A percentile compares a stretch with the other conserved stretches of the same genome.
phyloP scores from a whole-genome alignment of 2,329 filamentous ascomycete genomes.

The Fusarium goolgardi region DNA sequence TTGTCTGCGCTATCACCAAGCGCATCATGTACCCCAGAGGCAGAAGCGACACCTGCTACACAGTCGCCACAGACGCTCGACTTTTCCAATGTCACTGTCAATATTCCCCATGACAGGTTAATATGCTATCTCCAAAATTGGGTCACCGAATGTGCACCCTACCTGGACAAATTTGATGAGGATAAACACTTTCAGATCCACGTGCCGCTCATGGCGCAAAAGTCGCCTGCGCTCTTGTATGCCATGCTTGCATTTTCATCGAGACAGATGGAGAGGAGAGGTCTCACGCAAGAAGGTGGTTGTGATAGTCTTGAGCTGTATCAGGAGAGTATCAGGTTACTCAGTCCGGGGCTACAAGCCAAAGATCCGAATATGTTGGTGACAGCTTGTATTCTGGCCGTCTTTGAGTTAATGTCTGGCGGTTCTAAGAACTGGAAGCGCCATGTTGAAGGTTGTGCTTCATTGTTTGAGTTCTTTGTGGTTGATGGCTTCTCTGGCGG shows the following conservation, averaged over 20 bases:
- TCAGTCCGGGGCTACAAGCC: conserved; percentile 57
- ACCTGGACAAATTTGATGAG: conserved; percentile 67
- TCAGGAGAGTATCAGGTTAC: conserved; percentile 61
- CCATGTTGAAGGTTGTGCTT: conserved; percentile 67
- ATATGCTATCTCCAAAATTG: conserved; percentile 60
- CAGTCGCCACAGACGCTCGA: conserved; percentile 41
- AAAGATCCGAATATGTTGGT: conserved; percentile 59
- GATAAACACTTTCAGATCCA: conserved; percentile 63
- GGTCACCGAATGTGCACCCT: conserved; percentile 62
- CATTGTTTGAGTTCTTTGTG: conserved; percentile 61
- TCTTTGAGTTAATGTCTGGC: conserved; percentile 62
- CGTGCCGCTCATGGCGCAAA: conserved; percentile 61
- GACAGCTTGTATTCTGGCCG: conserved; percentile 60
- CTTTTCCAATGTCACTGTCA: conserved; percentile 46
- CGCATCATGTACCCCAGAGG: conserved; percentile 48
- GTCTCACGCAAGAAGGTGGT: conserved; percentile 57
- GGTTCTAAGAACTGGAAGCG: conserved; percentile 63
- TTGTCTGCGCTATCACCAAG: conserved; percentile 44
- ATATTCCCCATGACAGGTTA: conserved; percentile 45
- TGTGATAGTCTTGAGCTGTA: conserved; percentile 65
- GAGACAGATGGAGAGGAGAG: conserved; percentile 62
- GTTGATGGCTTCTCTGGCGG: conserved; percentile 59
- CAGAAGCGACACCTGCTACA: conserved; percentile 12
- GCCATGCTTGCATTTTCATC: conserved; percentile 66
- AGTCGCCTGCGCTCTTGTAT: conserved; percentile 58